These are phyloP conservation scores for Vigna hirtella DNA, from an alignment of 306 rosid species.

Conservation along the genomic window DNA sequence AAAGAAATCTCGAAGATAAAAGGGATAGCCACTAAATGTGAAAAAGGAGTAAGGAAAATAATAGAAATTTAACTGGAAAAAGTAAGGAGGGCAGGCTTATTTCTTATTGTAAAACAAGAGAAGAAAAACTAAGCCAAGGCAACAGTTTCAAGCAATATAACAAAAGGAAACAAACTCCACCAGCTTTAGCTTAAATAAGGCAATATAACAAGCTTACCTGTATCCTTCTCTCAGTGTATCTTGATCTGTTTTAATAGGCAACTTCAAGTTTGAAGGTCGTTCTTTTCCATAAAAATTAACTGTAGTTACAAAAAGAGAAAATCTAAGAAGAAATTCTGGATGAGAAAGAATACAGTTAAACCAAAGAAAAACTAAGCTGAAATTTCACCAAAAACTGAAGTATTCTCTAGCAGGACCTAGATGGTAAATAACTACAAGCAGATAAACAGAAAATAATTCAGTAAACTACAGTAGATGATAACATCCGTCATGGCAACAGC, in stretches of 20 bases:
- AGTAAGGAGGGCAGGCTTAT: neutral
- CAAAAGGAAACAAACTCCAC: slow-evolving; percentile 6
- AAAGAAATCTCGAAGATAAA: neutral
- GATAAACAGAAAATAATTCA: slow-evolving; percentile 23
- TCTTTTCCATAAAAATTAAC: slow-evolving; percentile 80
- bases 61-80: neutral
- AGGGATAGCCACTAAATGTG: neutral
- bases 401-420: slow-evolving; percentile 19
- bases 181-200: slow-evolving; percentile 2
- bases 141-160: neutral
- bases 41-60: slow-evolving; percentile 17
- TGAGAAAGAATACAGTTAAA: slow-evolving; percentile 29
- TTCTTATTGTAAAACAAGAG: neutral
- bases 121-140: slow-evolving; percentile 9
- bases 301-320: slow-evolving; percentile 46
- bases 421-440: slow-evolving; percentile 2
- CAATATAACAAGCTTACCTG: slow-evolving; percentile 55
- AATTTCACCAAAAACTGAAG: slow-evolving; percentile 21
- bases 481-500: neutral
- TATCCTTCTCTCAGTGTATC: slow-evolving; percentile 93
- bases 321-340: slow-evolving; percentile 11
- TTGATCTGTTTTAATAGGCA: slow-evolving; percentile 90
- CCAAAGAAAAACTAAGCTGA: slow-evolving; percentile 9
- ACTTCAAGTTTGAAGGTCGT: slow-evolving; percentile 51
- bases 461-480: slow-evolving; percentile 7